These are phyloP conservation scores for Lasiosphaeria ovina DNA, from an alignment of 495 filamentous ascomycete genomes.

Conservation along the genomic window DNA sequence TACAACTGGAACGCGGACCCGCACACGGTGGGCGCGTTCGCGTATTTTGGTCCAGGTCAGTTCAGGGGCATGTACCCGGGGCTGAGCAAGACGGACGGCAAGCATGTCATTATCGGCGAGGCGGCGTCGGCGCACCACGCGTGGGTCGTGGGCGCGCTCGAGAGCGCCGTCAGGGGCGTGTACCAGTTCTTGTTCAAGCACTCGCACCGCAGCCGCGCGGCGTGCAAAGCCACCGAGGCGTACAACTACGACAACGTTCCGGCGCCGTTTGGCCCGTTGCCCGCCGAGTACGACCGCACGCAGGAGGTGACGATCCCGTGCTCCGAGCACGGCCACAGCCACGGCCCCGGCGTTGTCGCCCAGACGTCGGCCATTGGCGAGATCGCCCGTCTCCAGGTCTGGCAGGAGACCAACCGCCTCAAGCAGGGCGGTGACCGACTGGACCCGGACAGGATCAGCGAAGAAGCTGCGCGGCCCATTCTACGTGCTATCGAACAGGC, in stretches of 20 bases:
- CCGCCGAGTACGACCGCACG: background rate
- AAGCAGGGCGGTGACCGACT: background rate
- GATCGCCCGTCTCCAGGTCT: background rate
- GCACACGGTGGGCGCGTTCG: conserved; percentile 41
- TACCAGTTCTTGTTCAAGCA: conserved; percentile 1
- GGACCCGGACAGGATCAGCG: too few relatives aligned
- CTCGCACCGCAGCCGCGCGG: background rate
- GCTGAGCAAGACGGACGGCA: conserved; percentile 20
- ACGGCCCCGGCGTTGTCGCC: background rate
- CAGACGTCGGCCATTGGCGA: background rate
- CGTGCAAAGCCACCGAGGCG: background rate
- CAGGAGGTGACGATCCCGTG: background rate
- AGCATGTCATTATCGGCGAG: conserved; percentile 34
- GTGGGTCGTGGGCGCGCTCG: conserved; percentile 42
- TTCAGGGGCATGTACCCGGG: conserved; percentile 34
- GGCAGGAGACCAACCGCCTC: background rate
- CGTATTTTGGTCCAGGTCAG: conserved; percentile 42
- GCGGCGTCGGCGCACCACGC: conserved; percentile 41
- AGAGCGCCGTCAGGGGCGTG: conserved; percentile 15
- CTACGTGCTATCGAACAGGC: too few relatives aligned
- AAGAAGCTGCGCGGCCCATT: too few relatives aligned
- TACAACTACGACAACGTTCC: background rate
- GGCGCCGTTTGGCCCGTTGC: background rate
- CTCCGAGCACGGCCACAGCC: background rate
- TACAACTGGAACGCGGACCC: conserved; percentile 20